Conservation (phyloP, 352 stramenopile genomes). For the Thraustotheca clavata region DNA sequence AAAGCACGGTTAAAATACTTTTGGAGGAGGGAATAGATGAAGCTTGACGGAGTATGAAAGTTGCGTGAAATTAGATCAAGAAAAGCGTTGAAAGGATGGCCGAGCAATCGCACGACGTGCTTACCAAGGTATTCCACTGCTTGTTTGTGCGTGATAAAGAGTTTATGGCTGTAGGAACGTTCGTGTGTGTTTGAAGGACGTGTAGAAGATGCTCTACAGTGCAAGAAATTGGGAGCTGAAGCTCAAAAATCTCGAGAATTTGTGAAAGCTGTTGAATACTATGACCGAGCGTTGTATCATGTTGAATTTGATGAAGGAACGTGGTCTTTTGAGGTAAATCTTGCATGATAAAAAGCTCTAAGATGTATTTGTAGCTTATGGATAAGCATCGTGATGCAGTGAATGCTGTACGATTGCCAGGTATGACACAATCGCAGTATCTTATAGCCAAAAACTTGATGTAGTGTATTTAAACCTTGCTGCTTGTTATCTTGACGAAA, state of each 20-base stretch:
- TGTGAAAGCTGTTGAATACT: conserved; percentile 45
- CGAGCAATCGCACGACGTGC: too few species aligned
- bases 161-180: conserved; percentile 50
- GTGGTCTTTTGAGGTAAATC: conserved; percentile 70
- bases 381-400: conserved; percentile 60
- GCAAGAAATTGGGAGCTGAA: conserved; percentile 50
- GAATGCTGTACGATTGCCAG: conserved; percentile 55
- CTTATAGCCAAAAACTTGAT: not conserved
- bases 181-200: conserved; percentile 81
- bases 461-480: conserved; percentile 71
- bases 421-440: not conserved
- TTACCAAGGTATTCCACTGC: conserved; percentile 12
- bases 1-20: too few species aligned
- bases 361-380: conserved; percentile 36
- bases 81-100: too few species aligned
- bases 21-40: too few species aligned
- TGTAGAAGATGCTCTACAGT: conserved; percentile 51
- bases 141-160: not conserved
- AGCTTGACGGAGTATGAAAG: too few species aligned
- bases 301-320: conserved; percentile 81
- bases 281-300: conserved; percentile 67
- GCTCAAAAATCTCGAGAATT: conserved; percentile 50
- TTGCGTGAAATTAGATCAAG: too few species aligned
- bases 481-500: conserved; percentile 49
- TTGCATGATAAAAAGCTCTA: not conserved